Conservation (phyloP, 2,329 filamentous ascomycete species). For the Colletotrichum sidae region DNA sequence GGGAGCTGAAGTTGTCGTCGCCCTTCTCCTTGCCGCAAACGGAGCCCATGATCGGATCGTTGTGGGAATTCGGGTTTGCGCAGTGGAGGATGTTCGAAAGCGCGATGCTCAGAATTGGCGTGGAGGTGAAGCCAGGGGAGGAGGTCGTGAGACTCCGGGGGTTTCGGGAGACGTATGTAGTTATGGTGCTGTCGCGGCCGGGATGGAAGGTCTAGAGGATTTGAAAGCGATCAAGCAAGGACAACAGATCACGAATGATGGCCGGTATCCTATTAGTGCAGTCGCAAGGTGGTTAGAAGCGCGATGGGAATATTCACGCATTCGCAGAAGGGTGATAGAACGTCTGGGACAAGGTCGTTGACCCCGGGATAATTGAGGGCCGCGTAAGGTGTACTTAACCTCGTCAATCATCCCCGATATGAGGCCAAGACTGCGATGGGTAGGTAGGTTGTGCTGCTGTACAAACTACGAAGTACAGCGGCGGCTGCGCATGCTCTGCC, state of each 20-base stretch:
- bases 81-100: slow-evolving; percentile 2
- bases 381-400: slow-evolving; percentile 26
- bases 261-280: neutral
- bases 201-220: slow-evolving; percentile 10
- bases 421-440: slow-evolving; percentile 34
- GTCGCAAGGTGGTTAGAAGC: neutral
- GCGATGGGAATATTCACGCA: neutral
- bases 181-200: slow-evolving; percentile 10
- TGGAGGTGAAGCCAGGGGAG: neutral
- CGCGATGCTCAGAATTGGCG: neutral
- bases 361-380: slow-evolving; percentile 28
- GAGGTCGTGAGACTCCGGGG: slow-evolving; percentile 5
- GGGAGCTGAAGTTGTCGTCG: slow-evolving; percentile 77
- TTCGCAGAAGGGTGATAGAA: neutral
- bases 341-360: neutral
- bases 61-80: neutral
- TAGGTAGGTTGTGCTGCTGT: no score
- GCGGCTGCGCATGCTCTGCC: slow-evolving; percentile 6
- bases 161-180: slow-evolving; percentile 16
- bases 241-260: no score
- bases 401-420: slow-evolving; percentile 23
- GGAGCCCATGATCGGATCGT: slow-evolving; percentile 77
- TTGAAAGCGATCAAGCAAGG: no score
- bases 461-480: neutral
- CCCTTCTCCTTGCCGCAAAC: slow-evolving; percentile 83